Base-by-base conservation (phyloP, 2,329 filamentous ascomycete species). In the Aspergillus sp. region DNA sequence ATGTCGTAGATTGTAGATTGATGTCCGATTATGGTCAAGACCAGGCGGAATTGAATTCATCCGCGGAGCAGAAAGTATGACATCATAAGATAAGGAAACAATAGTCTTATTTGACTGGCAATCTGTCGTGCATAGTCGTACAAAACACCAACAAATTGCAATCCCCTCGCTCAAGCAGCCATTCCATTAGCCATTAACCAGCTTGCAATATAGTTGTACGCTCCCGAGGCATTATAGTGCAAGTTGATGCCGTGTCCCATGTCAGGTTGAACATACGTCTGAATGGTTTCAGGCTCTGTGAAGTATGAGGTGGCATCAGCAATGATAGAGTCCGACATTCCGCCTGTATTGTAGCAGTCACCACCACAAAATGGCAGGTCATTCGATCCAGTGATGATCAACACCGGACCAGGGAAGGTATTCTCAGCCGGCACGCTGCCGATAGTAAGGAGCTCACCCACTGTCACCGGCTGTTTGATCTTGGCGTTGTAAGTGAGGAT, bases 171-270 rank as follows among this genome's bases (percentile, higher is more conserved):
- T 42, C 40, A 42, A 2, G 40, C 14, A 8, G 14, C 40, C 40
- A 42, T 42, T 6, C 40, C 40, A 42, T 17, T 17, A 8, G 16
- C 3, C 40, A 19, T 42, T 8, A 42, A 17, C 16, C n/a, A 42
- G 11, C 11, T 42, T 5, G 40, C 40, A 42, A 57, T 60, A 38
- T 56, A 48, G 45, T 61, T 52, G 48, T 65, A 67, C 14, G 57
- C 59, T 6, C 35, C 63, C 2, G 60, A 63, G 13, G 62, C 60
- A 47, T 65, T 65, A 17, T 64, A 55, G 35, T 67, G 65, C 51
- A 67, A 20, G 44, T 65, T 63, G n/a, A 68, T 53, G 4, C 59
- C 63, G 54, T 68, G 65, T 4, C 63, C 64, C 33, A 57, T 60
- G 20, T 60, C 47, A 8, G 62, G 62, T 17, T 66, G 60, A 3